Percentiles rank a stretch among this genome's conserved stretches.
Conservation (phyloP, 179 eudicot genomes). For the Beta lomatogona region DNA sequence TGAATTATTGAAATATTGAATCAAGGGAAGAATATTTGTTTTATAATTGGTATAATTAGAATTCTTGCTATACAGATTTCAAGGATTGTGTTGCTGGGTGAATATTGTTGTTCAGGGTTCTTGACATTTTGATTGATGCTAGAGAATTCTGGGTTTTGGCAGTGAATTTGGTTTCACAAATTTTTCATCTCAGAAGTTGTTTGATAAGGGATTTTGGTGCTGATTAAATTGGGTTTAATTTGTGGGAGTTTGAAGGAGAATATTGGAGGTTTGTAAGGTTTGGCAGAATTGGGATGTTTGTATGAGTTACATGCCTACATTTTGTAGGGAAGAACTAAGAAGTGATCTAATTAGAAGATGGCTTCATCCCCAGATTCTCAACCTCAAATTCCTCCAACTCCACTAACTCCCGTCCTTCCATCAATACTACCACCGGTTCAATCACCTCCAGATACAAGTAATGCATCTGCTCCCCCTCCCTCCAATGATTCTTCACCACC, state of each 20-base stretch:
- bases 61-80: background rate
- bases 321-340: constrained; percentile 29
- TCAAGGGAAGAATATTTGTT: background rate
- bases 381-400: constrained; percentile 22
- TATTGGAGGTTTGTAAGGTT: constrained; percentile 16
- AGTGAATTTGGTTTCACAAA: constrained; percentile 22
- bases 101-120: constrained; percentile 21
- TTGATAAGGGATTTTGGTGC: constrained; percentile 9
- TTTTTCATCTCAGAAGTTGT: constrained; percentile 3
- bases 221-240: background rate
- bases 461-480: constrained; percentile 38
- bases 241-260: constrained; percentile 22
- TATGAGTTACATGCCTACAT: constrained; percentile 28
- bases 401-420: constrained; percentile 7
- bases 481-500: constrained; percentile 30
- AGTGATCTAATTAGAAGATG: constrained; percentile 38
- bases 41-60: constrained; percentile 7
- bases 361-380: constrained; percentile 45
- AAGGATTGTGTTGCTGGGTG: constrained; percentile 22
- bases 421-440: constrained; percentile 28
- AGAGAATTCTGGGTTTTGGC: constrained; percentile 20
- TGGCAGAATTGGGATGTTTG: constrained; percentile 28
- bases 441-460: constrained; percentile 24
- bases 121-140: constrained; percentile 29
- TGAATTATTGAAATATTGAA: constrained; percentile 21